Conservation (phyloP, 225 moss, liverwort and hornwort genomes). For the Polytrichum commune region DNA sequence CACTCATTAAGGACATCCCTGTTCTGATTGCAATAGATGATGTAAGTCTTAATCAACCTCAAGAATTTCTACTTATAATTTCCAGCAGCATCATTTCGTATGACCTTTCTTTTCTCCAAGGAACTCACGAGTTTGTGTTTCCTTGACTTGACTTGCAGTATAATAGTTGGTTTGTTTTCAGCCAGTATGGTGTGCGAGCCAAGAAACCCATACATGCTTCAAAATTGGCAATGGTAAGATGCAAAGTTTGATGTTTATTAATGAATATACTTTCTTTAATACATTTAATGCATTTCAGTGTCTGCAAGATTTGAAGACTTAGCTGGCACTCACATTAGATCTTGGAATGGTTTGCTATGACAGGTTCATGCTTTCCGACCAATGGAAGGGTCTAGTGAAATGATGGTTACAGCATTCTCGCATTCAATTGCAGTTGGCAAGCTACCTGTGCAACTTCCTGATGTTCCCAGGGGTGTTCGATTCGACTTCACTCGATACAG, state of each 20-base stretch:
- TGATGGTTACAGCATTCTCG: slow-evolving; percentile 94
- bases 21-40: slow-evolving; percentile 91
- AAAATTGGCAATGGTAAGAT: slow-evolving; percentile 80
- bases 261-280: too few relatives aligned
- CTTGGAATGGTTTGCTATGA: slow-evolving; percentile 6
- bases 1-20: slow-evolving; percentile 74
- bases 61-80: not conserved
- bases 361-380: slow-evolving; percentile 91
- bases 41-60: slow-evolving; percentile 34
- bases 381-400: slow-evolving; percentile 67
- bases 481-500: slow-evolving; percentile 68
- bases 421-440: slow-evolving; percentile 87
- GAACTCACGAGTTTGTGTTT: not conserved
- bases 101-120: not conserved
- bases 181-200: slow-evolving; percentile 76
- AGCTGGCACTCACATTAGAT: too few relatives aligned
- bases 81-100: not conserved
- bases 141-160: slow-evolving; percentile 46
- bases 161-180: slow-evolving; percentile 95
- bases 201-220: slow-evolving; percentile 79
- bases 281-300: too few relatives aligned
- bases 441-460: slow-evolving; percentile 82
- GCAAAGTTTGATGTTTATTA: not conserved
- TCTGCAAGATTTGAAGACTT: too few relatives aligned
- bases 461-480: slow-evolving; percentile 72